Percentiles rank a stretch among this genome's conserved stretches.
Conservation (phyloP, 768 basidiomycete genomes). For the Russula virescens region DNA sequence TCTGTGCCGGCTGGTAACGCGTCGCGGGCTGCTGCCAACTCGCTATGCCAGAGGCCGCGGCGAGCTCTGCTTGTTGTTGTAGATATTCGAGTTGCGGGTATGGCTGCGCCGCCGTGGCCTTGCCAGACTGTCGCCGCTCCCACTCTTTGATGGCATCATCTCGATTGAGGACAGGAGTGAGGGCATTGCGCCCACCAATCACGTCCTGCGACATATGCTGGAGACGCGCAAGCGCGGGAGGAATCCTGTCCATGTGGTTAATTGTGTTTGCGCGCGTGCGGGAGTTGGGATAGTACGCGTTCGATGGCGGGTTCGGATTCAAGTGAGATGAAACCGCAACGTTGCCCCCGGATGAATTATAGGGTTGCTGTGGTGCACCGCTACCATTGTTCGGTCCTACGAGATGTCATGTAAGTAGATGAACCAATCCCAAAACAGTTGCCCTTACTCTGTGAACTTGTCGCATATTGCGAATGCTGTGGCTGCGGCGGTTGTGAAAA, state of each 20-base stretch:
- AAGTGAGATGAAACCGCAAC: conserved; percentile 25
- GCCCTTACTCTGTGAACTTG: conserved; percentile 28
- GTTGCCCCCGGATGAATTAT: conserved; percentile 8
- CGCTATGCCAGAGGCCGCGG: conserved; percentile 52
- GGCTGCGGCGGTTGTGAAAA: conserved; percentile 20
- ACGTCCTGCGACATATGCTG: conserved; percentile 87
- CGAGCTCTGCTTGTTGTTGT: conserved; percentile 89
- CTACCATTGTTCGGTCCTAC: conserved; percentile 27
- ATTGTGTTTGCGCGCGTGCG: conserved; percentile 88
- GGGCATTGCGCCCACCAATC: conserved; percentile 68
- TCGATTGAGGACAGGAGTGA: conserved; percentile 91
- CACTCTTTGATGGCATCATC: conserved; percentile 95
- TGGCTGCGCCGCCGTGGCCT: conserved; percentile 61
- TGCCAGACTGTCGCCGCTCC: conserved; percentile 83
- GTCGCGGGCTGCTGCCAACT: conserved; percentile 42
- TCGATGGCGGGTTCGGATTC: conserved; percentile 53
- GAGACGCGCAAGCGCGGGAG: conserved; percentile 84
- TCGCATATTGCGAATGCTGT: conserved; percentile 26
- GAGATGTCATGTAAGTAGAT: conserved; percentile 47
- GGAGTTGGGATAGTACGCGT: conserved; percentile 61
- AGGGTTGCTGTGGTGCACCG: conserved; percentile 26
- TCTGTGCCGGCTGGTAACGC: conserved; percentile 54
- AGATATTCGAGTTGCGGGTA: conserved; percentile 89
- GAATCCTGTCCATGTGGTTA: conserved; percentile 87
- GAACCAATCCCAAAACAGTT: conserved; percentile 39